Base-by-base conservation (phyloP, 352 stramenopile genomes). In the Phytophthora europaea region DNA sequence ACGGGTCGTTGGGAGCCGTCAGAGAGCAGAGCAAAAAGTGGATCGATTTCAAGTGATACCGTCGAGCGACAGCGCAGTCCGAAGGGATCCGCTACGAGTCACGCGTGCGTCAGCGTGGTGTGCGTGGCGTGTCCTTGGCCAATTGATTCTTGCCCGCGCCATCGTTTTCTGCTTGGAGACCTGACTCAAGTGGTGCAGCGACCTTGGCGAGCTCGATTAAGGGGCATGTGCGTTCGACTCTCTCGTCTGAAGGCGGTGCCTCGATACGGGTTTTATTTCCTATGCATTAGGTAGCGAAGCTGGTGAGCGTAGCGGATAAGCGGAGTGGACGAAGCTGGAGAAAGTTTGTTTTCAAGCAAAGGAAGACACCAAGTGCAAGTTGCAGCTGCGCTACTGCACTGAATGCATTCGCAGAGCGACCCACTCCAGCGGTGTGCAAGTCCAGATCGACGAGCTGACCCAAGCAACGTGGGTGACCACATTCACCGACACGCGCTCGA, bases 61-160 rank as follows among this genome's bases (percentile, higher is more conserved):
- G 9, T 67, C 22, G 55, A 72, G 56, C 67, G 65, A 61, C 65
- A n/a, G 57, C 34, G 43, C 16, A n/a, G 38, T 4, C 1, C 15
- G 8, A 38, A 59, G 45, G 55, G 65, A 54, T 38, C 45, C 47
- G 56, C 26, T 66, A 47, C 56, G 34, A 61, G 45, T 47, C 34
- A n/a, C 47, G 23, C 48, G 8, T 67, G 65, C 65, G 56, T 59
- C 64, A 67, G 48, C 47, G 65, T 72, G 65, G 65, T 61, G 67
- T 72, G 23, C 12, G 28, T 66, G 26, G 33, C 54, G 51, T 47
- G 34, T 61, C 53, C 20, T 12, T 18, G 26, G 33, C 61, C 61
- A 67, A 53, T 61, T 61, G 50, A 67, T 68, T 68, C 51, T 61
- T 62, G 51, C 10, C 61, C 61, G 23, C 8, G 8, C 9, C 2